Percentiles rank a stretch among this genome's conserved stretches.
Evolutionary conservation across 1,284 basidiomycete species (phyloP).

Genomic region (Cryptococcus sp.): DNA sequence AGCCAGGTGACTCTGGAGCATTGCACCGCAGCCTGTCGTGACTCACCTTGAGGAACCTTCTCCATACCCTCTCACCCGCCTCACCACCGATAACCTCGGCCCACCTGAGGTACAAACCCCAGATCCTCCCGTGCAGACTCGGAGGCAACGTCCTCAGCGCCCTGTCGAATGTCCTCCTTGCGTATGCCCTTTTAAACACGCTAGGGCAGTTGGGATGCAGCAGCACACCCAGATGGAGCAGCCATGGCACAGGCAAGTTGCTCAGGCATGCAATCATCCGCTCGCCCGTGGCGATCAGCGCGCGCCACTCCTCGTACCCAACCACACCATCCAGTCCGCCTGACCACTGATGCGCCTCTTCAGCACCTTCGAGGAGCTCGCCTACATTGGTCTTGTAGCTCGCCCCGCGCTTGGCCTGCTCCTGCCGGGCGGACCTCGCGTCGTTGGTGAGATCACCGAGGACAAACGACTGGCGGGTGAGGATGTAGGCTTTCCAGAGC

Average conservation of each 20-base stretch:
- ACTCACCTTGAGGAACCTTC: constrained; percentile 72
- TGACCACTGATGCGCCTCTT: constrained; percentile 81
- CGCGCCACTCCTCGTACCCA: constrained; percentile 93
- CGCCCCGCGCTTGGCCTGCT: constrained; percentile 68
- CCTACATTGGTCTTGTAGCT: constrained; percentile 77
- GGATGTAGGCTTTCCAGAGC: constrained; percentile 90
- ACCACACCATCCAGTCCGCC: constrained; percentile 79
- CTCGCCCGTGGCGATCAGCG: constrained; percentile 83
- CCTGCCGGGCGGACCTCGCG: constrained; percentile 49
- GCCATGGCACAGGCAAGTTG: constrained; percentile 85
- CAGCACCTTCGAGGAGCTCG: constrained; percentile 81
- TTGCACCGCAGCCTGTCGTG: not conserved
- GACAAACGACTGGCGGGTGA: constrained; percentile 78
- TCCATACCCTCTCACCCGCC: constrained; percentile 81
- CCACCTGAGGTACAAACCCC: constrained; percentile 94
- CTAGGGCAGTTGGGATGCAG: constrained; percentile 87
- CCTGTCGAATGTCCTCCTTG: constrained; percentile 89
- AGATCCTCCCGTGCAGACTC: constrained; percentile 88
- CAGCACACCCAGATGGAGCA: constrained; percentile 87
- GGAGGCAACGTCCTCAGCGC: constrained; percentile 90
- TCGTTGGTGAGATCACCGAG: constrained; percentile 60
- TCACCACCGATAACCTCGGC: constrained; percentile 80
- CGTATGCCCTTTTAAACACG: constrained; percentile 79
- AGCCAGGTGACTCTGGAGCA: not conserved
- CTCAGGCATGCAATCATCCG: constrained; percentile 88